Evolutionary conservation across 1,284 basidiomycete genomes (phyloP).

Genomic region (Tilletiaria anomala): DNA sequence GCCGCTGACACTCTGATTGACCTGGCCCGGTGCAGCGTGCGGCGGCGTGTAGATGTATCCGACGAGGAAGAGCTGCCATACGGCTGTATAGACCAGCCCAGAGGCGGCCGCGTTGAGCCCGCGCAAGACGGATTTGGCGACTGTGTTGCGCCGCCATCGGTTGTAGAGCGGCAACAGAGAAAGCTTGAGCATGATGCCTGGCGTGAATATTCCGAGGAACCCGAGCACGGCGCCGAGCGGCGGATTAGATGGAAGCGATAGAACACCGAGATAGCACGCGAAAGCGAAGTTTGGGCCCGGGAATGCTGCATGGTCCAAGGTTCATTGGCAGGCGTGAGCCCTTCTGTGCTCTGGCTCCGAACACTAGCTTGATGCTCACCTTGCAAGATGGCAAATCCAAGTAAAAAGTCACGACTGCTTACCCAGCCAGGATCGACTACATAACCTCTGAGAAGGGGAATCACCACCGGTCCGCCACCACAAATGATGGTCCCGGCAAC

Average conservation of each 20-base stretch:
- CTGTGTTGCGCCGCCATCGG: constrained; percentile 41
- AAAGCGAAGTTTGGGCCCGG: constrained; percentile 53
- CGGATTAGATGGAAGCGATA: constrained; percentile 39
- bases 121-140: constrained; percentile 43
- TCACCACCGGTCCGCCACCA: constrained; percentile 43
- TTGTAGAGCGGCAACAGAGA: constrained; percentile 47
- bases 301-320: constrained; percentile 19
- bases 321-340: neutral
- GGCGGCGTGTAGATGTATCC: constrained; percentile 26
- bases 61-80: constrained; percentile 45
- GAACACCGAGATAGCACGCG: constrained; percentile 48
- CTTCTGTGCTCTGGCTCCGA: constrained; percentile 37
- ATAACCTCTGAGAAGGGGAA: neutral
- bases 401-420: constrained; percentile 46
- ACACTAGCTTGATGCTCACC: constrained; percentile 2
- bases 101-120: constrained; percentile 49
- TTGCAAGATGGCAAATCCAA: constrained; percentile 48
- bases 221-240: constrained; percentile 45
- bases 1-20: constrained; percentile 18
- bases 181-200: constrained; percentile 46
- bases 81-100: constrained; percentile 49
- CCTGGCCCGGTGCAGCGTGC: constrained; percentile 32
- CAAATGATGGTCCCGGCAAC: constrained; percentile 49
- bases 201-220: constrained; percentile 30
- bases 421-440: constrained; percentile 4